Percentiles rank a stretch among this genome's conserved stretches.
Conservation (phyloP, 2,329 filamentous ascomycete species). For the Lachnellula subtilissima region DNA sequence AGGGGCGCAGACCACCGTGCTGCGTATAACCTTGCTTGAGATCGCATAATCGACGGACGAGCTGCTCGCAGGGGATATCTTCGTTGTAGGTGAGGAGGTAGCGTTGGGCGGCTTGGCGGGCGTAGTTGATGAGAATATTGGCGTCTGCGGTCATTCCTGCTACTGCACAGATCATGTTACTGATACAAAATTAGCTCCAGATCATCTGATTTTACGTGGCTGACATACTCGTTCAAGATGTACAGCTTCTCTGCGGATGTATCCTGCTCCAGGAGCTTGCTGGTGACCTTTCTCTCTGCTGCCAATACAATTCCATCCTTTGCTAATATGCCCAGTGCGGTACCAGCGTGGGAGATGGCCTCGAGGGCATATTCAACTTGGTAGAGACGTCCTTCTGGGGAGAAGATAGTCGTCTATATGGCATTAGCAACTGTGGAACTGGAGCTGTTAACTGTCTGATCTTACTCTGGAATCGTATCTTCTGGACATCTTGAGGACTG, state of each 20-base stretch:
- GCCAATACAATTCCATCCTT: constrained; percentile 98
- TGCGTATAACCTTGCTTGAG: constrained; percentile 99
- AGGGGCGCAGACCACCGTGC: constrained; percentile 94
- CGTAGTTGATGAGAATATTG: constrained; percentile 99
- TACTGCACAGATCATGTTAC: constrained; percentile 99
- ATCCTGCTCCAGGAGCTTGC: constrained; percentile 98
- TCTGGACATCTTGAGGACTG: constrained; percentile 68
- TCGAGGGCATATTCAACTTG: constrained; percentile 99
- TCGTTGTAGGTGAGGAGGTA: constrained; percentile 99
- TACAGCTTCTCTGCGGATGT: constrained; percentile 99
- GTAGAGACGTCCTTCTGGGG: constrained; percentile 94
- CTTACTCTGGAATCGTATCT: constrained; percentile 95
- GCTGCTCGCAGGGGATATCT: constrained; percentile 98
- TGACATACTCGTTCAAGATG: constrained; percentile 87
- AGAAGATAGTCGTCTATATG: constrained; percentile 96
- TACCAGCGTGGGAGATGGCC: constrained; percentile 97
- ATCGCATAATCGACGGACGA: constrained; percentile 93
- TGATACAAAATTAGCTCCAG: constrained; percentile 35
- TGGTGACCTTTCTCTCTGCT: constrained; percentile 97
- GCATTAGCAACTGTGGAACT: constrained; percentile 16
- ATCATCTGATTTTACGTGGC: neutral
- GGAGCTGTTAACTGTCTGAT: constrained; percentile 26
- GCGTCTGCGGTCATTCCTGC: constrained; percentile 99
- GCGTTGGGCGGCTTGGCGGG: constrained; percentile 90
- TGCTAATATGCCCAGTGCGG: constrained; percentile 91